A percentile compares a stretch with the other conserved stretches of the same genome.
These are phyloP conservation scores for Skeletonema tropicum DNA, from an alignment of 108 stramenopile genomes.

Conservation along the genomic window DNA sequence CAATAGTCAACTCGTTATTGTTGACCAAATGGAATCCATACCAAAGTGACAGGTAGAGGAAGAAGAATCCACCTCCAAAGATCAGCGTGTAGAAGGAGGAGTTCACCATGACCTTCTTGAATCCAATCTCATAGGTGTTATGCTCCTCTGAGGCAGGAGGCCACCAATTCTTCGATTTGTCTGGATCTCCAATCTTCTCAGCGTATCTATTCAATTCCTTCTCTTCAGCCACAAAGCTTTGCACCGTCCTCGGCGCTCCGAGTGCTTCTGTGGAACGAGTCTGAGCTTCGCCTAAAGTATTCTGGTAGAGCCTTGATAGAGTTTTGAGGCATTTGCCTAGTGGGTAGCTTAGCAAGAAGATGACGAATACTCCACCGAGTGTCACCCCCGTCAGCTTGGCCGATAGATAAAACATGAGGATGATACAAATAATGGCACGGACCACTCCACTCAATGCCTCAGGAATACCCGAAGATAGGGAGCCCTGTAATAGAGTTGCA, in stretches of 20 bases:
- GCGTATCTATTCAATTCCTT: slow-evolving; percentile 58
- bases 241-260: slow-evolving; percentile 75
- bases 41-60: slow-evolving; percentile 59
- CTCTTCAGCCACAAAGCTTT: slow-evolving; percentile 77
- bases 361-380: slow-evolving; percentile 53
- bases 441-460: slow-evolving; percentile 58
- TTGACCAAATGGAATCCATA: slow-evolving; percentile 84
- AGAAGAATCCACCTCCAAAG: slow-evolving; percentile 58
- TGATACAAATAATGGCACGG: slow-evolving; percentile 52
- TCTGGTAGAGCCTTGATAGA: slow-evolving; percentile 70
- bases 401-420: slow-evolving; percentile 73
- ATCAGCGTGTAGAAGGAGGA: slow-evolving; percentile 58
- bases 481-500: slow-evolving; percentile 69
- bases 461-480: slow-evolving; percentile 54
- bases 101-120: slow-evolving; percentile 54
- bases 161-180: slow-evolving; percentile 49
- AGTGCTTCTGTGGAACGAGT: slow-evolving; percentile 74
- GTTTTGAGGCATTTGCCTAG: slow-evolving; percentile 55
- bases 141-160: slow-evolving; percentile 15
- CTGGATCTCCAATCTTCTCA: slow-evolving; percentile 63
- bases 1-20: slow-evolving; percentile 59
- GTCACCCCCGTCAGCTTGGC: slow-evolving; percentile 64
- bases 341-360: slow-evolving; percentile 55
- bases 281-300: slow-evolving; percentile 71
- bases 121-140: slow-evolving; percentile 70